Evolutionary conservation across 2,329 filamentous ascomycete species (phyloP), one percentile per base, ranked within the genome.

Genomic region (Penicillium decumbens): DNA sequence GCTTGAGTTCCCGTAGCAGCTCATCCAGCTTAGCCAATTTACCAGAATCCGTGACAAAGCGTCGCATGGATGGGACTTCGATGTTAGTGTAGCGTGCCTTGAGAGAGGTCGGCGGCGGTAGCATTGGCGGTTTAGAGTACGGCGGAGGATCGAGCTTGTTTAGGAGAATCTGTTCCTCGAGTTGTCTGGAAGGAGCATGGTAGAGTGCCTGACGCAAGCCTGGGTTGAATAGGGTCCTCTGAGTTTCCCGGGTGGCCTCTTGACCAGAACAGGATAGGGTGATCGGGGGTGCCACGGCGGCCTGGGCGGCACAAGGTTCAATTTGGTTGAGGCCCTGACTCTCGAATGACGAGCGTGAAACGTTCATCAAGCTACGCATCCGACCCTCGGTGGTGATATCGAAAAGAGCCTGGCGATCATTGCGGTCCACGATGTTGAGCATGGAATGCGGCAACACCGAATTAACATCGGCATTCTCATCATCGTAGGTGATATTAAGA

Each of bases 1-100:
- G 87, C 79, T 97, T 98, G 64, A 98, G 84, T 69, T 90, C 81
- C 67, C 88, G 88, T 12, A 98, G 80, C 15, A 98, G 78, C 58
- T 88, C 79, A 67, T 98, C 93, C 43, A 98, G 78, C 66, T 90
- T 89, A 41, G 90, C 91, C 52, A 98, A 81, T 75, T 98, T 98
- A 65, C 93, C 93, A 45, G 90, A 95, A 72, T 97, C 93, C 1
- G 92, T 97, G 51, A 98, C 93, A 65, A 98, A 98, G 60, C 91
- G 89, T 43, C 84, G 87, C 93, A 98, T 98, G 9, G 91, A 96
- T 0, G 93, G 93, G 29, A 96, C 91, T 43, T 85, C 81, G 55
- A 98, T 95, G 67, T 92, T 88, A 43, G 88, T 96, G 72, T 91
- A 97, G 23, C 88, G 83, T 57, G 84, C 82, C 76, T 89, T 92